A percentile compares a stretch with the other conserved stretches of the same genome.
Conservation (phyloP, 768 basidiomycete species). For the Gloeophyllum trabeum region DNA sequence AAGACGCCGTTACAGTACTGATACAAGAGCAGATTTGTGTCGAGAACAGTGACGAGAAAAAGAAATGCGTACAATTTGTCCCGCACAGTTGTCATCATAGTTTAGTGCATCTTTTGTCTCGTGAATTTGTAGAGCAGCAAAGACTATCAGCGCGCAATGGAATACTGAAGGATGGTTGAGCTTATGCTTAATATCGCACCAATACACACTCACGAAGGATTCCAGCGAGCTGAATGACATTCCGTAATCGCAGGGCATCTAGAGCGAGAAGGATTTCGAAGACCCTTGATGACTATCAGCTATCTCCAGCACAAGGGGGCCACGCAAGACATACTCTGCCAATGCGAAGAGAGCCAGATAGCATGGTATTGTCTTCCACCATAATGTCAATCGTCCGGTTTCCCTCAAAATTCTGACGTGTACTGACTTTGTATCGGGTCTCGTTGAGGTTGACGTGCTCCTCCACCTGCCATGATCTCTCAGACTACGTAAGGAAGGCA, state of each 20-base stretch:
- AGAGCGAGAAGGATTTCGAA: constrained; percentile 75
- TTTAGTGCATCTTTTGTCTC: constrained; percentile 62
- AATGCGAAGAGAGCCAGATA: constrained; percentile 78
- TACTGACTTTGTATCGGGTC: constrained; percentile 47
- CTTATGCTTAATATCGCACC: not conserved
- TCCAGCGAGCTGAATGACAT: constrained; percentile 68
- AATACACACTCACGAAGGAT: constrained; percentile 41
- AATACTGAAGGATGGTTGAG: constrained; percentile 35
- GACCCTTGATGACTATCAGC: constrained; percentile 35
- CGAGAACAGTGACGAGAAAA: too few species aligned
- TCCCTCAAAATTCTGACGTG: too few species aligned
- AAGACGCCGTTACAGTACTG: constrained; percentile 48
- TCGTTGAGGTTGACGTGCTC: constrained; percentile 29
- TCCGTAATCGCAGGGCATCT: constrained; percentile 73
- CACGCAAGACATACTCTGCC: constrained; percentile 47
- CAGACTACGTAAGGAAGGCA: not conserved
- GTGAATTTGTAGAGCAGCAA: constrained; percentile 65
- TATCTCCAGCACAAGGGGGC: constrained; percentile 1
- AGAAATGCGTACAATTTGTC: too few species aligned
- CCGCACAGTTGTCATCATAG: too few species aligned
- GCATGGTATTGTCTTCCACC: constrained; percentile 76
- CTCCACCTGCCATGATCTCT: constrained; percentile 31
- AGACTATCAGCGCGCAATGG: constrained; percentile 63
- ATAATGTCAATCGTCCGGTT: too few species aligned
- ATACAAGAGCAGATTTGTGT: constrained; percentile 19